Evolutionary conservation across 1,139 yeast species (phyloP).

Genomic region (Sugiyamaella novakii): DNA sequence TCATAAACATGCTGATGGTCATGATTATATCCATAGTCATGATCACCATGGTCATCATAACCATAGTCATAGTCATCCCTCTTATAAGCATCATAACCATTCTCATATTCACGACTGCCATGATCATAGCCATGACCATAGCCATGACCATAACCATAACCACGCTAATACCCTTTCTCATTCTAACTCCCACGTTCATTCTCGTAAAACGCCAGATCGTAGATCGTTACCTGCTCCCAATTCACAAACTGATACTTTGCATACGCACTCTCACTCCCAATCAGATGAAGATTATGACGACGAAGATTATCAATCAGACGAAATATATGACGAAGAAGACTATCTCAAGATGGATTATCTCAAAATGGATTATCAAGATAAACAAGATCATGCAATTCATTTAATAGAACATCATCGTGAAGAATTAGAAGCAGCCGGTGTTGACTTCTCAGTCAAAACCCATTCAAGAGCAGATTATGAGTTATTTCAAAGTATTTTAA

Average conservation of each 20-base stretch:
- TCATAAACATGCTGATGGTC: slow-evolving; percentile 24
- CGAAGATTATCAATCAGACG: slow-evolving; percentile 20
- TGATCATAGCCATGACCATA: slow-evolving; percentile 26
- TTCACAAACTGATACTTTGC: slow-evolving; percentile 1
- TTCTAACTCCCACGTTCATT: background rate
- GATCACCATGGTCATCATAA: slow-evolving; percentile 22
- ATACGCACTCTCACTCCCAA: background rate
- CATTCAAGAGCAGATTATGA: slow-evolving; percentile 8
- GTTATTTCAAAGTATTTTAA: slow-evolving; percentile 10
- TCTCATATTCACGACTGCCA: slow-evolving; percentile 19
- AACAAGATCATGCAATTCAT: slow-evolving; percentile 13
- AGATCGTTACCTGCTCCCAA: slow-evolving; percentile 23
- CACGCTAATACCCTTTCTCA: slow-evolving; percentile 26
- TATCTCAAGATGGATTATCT: slow-evolving; percentile 3
- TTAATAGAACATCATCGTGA: slow-evolving; percentile 15
- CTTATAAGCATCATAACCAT: slow-evolving; percentile 24
- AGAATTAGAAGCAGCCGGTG: slow-evolving; percentile 15
- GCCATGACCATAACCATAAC: slow-evolving; percentile 18
- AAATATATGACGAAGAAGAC: slow-evolving; percentile 19
- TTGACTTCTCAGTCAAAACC: slow-evolving; percentile 4
- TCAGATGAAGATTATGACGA: slow-evolving; percentile 1
- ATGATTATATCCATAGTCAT: slow-evolving; percentile 12
- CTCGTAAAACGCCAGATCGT: no score
- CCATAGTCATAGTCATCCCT: slow-evolving; percentile 12
- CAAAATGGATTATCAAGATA: slow-evolving; percentile 2